Percentiles rank a stretch among this genome's conserved stretches.
These are phyloP conservation scores for Suillus placidus DNA, from an alignment of 768 basidiomycete genomes.

Conservation along the genomic window DNA sequence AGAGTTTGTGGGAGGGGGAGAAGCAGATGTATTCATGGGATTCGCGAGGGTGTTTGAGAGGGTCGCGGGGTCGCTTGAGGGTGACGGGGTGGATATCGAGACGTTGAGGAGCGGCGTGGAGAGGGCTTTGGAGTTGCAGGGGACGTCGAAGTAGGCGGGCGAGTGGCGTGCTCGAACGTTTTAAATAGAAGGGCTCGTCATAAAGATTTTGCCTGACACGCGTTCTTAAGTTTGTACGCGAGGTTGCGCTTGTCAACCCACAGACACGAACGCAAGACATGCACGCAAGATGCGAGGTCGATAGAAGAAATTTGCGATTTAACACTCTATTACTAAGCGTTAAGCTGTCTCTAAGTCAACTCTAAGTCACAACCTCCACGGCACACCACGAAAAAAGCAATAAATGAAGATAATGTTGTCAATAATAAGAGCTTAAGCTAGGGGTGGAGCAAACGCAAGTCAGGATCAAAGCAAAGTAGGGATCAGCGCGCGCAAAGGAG, in stretches of 20 bases:
- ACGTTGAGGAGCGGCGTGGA: slow-evolving; percentile 44
- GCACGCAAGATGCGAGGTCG: not conserved
- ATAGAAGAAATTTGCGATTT: too few species aligned
- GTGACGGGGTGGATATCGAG: slow-evolving; percentile 38
- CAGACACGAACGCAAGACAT: not conserved
- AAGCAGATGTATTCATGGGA: slow-evolving; percentile 47
- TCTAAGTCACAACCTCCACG: too few species aligned
- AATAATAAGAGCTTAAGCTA: not conserved
- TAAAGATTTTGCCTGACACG: not conserved
- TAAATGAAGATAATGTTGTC: not conserved
- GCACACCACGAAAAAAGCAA: not conserved
- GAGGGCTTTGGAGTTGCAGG: slow-evolving; percentile 35
- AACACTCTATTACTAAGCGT: too few species aligned
- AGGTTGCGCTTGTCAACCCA: not conserved
- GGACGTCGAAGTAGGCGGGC: slow-evolving; percentile 14
- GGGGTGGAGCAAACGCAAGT: not conserved
- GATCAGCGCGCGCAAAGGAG: not conserved
- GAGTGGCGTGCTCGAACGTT: not conserved
- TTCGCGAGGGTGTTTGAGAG: slow-evolving; percentile 45
- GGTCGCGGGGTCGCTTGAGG: slow-evolving; percentile 39
- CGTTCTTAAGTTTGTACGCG: not conserved
- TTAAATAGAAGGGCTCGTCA: not conserved
- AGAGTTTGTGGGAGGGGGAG: slow-evolving; percentile 47
- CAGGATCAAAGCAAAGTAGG: not conserved
- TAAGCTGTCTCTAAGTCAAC: too few species aligned